Base-by-base conservation (phyloP, 2,329 filamentous ascomycete genomes). In the Botrytis byssoidea region DNA sequence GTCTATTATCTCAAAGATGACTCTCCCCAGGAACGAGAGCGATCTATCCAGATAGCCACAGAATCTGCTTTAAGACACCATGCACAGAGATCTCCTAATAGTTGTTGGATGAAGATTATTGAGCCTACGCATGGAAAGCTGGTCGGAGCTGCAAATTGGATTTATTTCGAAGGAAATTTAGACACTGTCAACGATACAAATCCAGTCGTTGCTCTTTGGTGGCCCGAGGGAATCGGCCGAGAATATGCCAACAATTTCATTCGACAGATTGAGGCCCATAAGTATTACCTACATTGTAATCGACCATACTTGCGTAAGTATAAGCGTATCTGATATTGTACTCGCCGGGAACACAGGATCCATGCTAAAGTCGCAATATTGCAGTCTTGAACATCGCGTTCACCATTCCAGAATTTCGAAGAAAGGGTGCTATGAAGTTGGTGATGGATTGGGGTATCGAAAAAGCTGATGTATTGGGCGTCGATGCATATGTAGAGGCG, bases 241-340 rank as follows among this genome's bases (percentile, higher is more conserved):
- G 46, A 46, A 55, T 48, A 55, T 67, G 65, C 42, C n/a, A 48
- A 51, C 42, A 29, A 42, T 55, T 25, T 67, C n/a, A 32, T 55
- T 3, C 65, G 22, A 48, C 22, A 51, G 25, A 46, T 35, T 12
- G 29, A 67, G 4, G 46, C 16, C 6, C 29, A n/a, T n/a, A 48
- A 35, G n/a, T 29, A 70, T 60, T 48, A 70, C 22, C 25, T 32
- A 44, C 16, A 35, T 18, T 60, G 32, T 35, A 35, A 60, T 60
- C 57, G 57, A 51, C 67, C 67, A 59, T 51, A 60, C 29, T 42
- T 70, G 32, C 67, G 67, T 70, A 35, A 42, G 67, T 70, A 40
- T 20, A n/a, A 22, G 12, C 12, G 32, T 55, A 37, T 32, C 10
- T 37, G 40, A 67, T 48, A 22, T 22, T 18, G 2, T 22, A 9